These are phyloP conservation scores for Pichia sp. DNA, from an alignment of 1,139 yeast genomes.

Conservation along the genomic window DNA sequence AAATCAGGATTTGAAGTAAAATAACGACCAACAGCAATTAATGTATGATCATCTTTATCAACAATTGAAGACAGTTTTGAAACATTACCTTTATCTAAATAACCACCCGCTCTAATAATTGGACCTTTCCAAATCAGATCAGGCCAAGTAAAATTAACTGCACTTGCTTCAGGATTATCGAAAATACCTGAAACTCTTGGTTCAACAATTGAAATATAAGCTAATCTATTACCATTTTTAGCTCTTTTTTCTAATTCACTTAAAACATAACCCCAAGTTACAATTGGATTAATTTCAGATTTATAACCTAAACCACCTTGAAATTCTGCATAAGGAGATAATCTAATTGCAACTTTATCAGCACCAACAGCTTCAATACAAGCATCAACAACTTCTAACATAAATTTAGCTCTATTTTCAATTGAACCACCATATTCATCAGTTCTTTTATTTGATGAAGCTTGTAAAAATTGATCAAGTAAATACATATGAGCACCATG, in stretches of 20 bases:
- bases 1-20: constrained; percentile 51
- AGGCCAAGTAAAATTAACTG: constrained; percentile 13
- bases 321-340: constrained; percentile 53
- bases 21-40: constrained; percentile 34
- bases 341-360: constrained; percentile 45
- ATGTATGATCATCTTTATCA: constrained; percentile 14
- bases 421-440: constrained; percentile 51
- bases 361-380: constrained; percentile 31
- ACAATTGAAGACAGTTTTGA: constrained; percentile 4
- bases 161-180: constrained; percentile 9
- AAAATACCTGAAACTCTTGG: constrained; percentile 30
- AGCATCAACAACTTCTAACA: constrained; percentile 35
- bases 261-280: constrained; percentile 34
- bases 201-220: constrained; percentile 39
- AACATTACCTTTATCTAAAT: constrained; percentile 8
- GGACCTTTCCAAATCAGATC: constrained; percentile 14
- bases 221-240: constrained; percentile 34
- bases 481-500: constrained; percentile 53
- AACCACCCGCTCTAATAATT: constrained; percentile 16
- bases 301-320: constrained; percentile 35
- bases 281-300: constrained; percentile 34
- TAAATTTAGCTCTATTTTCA: constrained; percentile 36
- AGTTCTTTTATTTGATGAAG: constrained; percentile 37
- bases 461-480: constrained; percentile 37
- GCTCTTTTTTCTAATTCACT: constrained; percentile 38